phyloP scores from a whole-genome alignment of 305 asterid species.

The Fraxinus angustifolia region DNA sequence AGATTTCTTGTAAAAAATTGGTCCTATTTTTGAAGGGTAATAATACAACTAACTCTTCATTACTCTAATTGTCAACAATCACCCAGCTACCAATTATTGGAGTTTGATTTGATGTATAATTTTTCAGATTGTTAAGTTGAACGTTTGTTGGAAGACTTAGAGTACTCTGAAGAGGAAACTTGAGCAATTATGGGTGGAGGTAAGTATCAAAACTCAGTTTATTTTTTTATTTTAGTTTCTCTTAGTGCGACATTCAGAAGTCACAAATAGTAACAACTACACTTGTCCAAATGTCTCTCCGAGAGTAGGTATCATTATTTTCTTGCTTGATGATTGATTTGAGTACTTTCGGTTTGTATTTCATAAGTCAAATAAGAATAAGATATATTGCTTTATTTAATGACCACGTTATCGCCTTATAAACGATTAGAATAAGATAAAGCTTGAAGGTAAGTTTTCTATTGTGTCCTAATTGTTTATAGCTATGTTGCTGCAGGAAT shows the following conservation, averaged over 20 bases:
- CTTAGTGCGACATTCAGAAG: not conserved
- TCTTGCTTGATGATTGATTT: not conserved
- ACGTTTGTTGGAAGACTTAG: not conserved
- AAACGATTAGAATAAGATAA: not conserved
- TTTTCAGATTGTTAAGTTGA: not conserved
- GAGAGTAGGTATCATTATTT: not conserved
- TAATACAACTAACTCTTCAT: too few relatives aligned
- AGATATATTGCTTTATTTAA: too few relatives aligned
- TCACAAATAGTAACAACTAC: not conserved
- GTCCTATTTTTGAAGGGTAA: too few relatives aligned
- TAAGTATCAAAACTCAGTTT: not conserved
- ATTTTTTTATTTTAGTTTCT: not conserved
- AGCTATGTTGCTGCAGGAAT: not conserved
- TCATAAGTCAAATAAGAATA: not conserved
- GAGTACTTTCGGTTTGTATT: not conserved
- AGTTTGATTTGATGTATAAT: not conserved
- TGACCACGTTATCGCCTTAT: not conserved
- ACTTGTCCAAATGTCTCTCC: not conserved
- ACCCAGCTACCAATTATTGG: not conserved
- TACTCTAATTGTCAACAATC: not conserved
- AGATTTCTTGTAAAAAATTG: too few relatives aligned
- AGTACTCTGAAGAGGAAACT: not conserved
- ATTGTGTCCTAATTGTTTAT: not conserved
- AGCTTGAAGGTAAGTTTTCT: not conserved
- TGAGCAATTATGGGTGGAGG: not conserved